Evolutionary conservation across 768 basidiomycete species (phyloP).

Genomic region (Cubamyces sp.): DNA sequence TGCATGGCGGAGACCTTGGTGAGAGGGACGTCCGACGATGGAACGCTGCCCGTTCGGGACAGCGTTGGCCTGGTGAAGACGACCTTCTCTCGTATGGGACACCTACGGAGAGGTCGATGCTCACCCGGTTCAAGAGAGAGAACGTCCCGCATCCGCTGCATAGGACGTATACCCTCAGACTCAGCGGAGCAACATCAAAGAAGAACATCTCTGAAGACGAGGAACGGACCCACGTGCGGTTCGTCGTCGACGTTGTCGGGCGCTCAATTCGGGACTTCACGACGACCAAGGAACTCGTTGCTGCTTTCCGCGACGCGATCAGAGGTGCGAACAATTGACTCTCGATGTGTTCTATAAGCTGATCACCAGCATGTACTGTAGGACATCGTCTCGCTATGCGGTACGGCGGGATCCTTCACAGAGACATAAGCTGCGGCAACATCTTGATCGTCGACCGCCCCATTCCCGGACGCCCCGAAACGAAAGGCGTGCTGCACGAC

Average conservation of each 20-base stretch:
- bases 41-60: too few relatives aligned
- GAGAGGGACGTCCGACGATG: not conserved
- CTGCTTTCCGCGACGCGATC: conserved; percentile 20
- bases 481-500: not conserved
- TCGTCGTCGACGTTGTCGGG: conserved; percentile 16
- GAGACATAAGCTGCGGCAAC: conserved; percentile 7
- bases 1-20: not conserved
- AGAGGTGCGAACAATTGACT: conserved; percentile 2
- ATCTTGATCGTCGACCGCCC: conserved; percentile 7
- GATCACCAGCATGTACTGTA: not conserved
- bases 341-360: too few relatives aligned
- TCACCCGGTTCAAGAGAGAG: too few relatives aligned
- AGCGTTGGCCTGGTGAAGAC: too few relatives aligned
- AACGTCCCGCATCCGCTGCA: conserved; percentile 2
- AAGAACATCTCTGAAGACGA: too few relatives aligned
- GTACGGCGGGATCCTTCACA: not conserved
- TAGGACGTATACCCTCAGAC: conserved; percentile 6
- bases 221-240: conserved; percentile 21
- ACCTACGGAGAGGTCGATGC: too few relatives aligned
- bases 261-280: conserved; percentile 6
- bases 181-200: not conserved
- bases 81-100: too few relatives aligned
- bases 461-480: not conserved
- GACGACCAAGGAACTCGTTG: conserved; percentile 18
- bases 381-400: not conserved